phyloP scores from a whole-genome alignment of 2,329 filamentous ascomycete species.

The Teratosphaeriaceae sp. region DNA sequence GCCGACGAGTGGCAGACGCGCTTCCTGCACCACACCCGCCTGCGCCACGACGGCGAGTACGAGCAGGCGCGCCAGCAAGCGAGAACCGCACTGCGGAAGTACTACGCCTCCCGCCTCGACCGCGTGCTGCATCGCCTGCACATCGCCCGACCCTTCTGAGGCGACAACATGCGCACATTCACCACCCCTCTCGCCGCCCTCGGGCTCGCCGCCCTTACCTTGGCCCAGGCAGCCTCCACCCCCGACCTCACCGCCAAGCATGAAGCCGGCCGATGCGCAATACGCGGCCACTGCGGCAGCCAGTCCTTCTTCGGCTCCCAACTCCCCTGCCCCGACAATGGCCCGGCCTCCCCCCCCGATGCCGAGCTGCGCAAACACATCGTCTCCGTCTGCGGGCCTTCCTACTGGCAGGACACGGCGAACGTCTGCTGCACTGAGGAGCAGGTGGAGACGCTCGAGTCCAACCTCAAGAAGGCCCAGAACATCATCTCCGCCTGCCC shows the following conservation, averaged over 20 bases:
- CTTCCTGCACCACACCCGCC: too few relatives aligned
- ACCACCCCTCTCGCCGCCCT: neutral
- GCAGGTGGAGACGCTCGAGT: slow-evolving; percentile 75
- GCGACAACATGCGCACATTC: too few relatives aligned
- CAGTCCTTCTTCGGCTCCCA: slow-evolving; percentile 84
- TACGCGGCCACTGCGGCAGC: slow-evolving; percentile 86
- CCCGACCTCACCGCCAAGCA: slow-evolving; percentile 42
- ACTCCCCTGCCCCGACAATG: slow-evolving; percentile 90
- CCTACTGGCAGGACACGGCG: slow-evolving; percentile 77
- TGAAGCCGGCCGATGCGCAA: slow-evolving; percentile 81
- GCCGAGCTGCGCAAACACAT: slow-evolving; percentile 67
- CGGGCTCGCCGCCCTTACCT: neutral
- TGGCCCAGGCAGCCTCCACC: too few relatives aligned
- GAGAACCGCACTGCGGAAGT: too few relatives aligned
- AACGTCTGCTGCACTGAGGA: slow-evolving; percentile 78
- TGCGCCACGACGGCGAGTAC: too few relatives aligned
- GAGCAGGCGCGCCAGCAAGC: too few relatives aligned
- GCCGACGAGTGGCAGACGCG: too few relatives aligned
- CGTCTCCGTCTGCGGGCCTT: slow-evolving; percentile 75
- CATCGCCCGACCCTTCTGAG: too few relatives aligned
- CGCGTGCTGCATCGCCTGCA: too few relatives aligned
- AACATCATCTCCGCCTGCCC: slow-evolving; percentile 89
- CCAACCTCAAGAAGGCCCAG: slow-evolving; percentile 79
- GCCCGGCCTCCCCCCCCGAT: slow-evolving; percentile 66
- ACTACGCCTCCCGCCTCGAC: too few relatives aligned